Conservation (phyloP, 2,329 filamentous ascomycete genomes). For the Penicillium sp. region DNA sequence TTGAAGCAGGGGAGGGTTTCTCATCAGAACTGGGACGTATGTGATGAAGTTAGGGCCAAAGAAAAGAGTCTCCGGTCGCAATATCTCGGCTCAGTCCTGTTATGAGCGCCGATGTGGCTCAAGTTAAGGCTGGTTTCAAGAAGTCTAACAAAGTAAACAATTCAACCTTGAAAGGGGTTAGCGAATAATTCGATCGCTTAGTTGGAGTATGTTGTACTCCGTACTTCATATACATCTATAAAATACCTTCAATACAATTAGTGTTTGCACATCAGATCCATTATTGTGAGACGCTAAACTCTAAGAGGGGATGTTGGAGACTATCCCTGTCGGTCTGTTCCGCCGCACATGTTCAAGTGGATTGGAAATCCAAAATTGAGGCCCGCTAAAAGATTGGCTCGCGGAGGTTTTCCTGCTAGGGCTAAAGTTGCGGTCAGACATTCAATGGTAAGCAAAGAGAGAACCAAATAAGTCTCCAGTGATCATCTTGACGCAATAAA, state of each 20-base stretch:
- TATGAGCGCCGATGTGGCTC: neutral
- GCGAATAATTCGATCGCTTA: neutral
- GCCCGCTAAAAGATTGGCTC: constrained; percentile 12
- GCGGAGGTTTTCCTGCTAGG: constrained; percentile 13
- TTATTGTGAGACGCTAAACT: constrained; percentile 2
- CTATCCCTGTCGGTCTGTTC: constrained; percentile 12
- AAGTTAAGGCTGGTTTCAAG: neutral
- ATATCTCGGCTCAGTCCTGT: constrained; percentile 8
- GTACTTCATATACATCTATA: neutral
- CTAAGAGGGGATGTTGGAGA: neutral
- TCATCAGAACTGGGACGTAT: too few species aligned
- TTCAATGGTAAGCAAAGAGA: constrained; percentile 6
- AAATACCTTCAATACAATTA: neutral
- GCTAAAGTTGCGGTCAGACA: constrained; percentile 21
- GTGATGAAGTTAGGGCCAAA: neutral
- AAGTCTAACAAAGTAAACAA: neutral
- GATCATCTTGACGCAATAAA: constrained; percentile 2
- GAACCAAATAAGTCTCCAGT: constrained; percentile 1
- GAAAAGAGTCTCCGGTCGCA: neutral
- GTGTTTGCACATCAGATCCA: constrained; percentile 3
- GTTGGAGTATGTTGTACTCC: neutral
- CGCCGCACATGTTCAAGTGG: constrained; percentile 11
- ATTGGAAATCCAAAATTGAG: constrained; percentile 14
- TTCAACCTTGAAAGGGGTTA: neutral
- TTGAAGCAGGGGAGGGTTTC: neutral